phyloP scores from a whole-genome alignment of 805 yeast species.

The Lachancea thermotolerans region DNA sequence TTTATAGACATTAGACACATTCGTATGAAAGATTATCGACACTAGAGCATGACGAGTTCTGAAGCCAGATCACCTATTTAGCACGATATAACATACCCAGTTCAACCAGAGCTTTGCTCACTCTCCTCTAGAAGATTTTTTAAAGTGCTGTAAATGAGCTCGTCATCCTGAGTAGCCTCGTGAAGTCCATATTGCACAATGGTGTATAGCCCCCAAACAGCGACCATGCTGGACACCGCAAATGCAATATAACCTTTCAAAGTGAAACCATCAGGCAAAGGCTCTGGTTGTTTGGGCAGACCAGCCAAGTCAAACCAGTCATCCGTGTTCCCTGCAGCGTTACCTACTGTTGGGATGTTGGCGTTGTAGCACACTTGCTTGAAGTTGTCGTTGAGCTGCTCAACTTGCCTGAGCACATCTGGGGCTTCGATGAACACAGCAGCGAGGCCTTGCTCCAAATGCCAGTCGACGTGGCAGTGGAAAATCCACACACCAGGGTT shows the following conservation, averaged over 20 bases:
- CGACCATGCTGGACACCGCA: constrained; percentile 45
- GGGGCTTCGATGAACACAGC: constrained; percentile 70
- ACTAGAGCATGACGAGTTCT: background rate
- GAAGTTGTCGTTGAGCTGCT: constrained; percentile 42
- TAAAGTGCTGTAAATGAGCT: constrained; percentile 35
- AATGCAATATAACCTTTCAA: constrained; percentile 62
- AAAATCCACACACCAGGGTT: constrained; percentile 94
- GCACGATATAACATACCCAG: background rate
- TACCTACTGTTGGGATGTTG: constrained; percentile 46
- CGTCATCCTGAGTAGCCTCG: constrained; percentile 48
- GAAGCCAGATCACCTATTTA: background rate
- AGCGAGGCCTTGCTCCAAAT: constrained; percentile 75
- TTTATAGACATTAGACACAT: background rate
- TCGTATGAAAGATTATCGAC: constrained; percentile 2
- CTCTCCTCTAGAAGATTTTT: constrained; percentile 24
- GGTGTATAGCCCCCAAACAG: constrained; percentile 52
- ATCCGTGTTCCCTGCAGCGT: constrained; percentile 62
- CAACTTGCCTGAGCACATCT: constrained; percentile 38
- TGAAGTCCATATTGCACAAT: constrained; percentile 61
- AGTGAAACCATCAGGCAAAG: constrained; percentile 69
- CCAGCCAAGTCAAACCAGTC: constrained; percentile 55
- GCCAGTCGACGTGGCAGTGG: constrained; percentile 90
- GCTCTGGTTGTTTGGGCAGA: constrained; percentile 51
- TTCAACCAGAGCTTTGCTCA: background rate
- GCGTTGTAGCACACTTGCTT: constrained; percentile 42